Evolutionary conservation across 164 flowering plant species (phyloP).

Genomic region (Magnolia kwangsiensis): DNA sequence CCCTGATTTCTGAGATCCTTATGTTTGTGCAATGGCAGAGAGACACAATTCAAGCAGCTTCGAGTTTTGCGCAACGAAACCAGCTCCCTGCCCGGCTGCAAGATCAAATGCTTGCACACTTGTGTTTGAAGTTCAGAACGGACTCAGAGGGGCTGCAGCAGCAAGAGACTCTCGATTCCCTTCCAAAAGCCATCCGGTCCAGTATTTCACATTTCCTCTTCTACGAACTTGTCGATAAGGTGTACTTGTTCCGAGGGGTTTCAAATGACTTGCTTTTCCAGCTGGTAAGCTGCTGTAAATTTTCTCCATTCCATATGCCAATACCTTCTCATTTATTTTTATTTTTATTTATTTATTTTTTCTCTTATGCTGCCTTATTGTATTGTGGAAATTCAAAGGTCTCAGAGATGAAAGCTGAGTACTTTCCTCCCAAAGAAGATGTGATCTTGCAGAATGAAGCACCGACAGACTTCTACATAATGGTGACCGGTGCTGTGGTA

Average conservation of each 20-base stretch:
- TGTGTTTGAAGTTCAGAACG: slow-evolving; percentile 84
- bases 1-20: background rate
- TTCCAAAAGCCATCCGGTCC: slow-evolving; percentile 93
- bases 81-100: slow-evolving; percentile 64
- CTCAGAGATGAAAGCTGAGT: slow-evolving; percentile 94
- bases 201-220: slow-evolving; percentile 84
- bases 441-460: slow-evolving; percentile 94
- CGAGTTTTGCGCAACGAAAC: slow-evolving; percentile 83
- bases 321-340: background rate
- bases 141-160: slow-evolving; percentile 92
- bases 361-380: background rate
- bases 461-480: slow-evolving; percentile 86
- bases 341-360: no score
- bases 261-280: slow-evolving; percentile 86
- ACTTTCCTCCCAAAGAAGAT: slow-evolving; percentile 94
- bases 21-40: slow-evolving; percentile 43
- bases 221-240: slow-evolving; percentile 66
- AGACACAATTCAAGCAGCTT: slow-evolving; percentile 88
- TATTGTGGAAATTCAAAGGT: slow-evolving; percentile 39
- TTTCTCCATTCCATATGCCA: background rate
- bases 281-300: slow-evolving; percentile 47
- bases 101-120: slow-evolving; percentile 96
- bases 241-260: slow-evolving; percentile 78
- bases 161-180: slow-evolving; percentile 79
- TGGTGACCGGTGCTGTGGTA: slow-evolving; percentile 88